Evolutionary conservation across 2,329 filamentous ascomycete species (phyloP).

Genomic region (Myriosclerotinia scirpicola): DNA sequence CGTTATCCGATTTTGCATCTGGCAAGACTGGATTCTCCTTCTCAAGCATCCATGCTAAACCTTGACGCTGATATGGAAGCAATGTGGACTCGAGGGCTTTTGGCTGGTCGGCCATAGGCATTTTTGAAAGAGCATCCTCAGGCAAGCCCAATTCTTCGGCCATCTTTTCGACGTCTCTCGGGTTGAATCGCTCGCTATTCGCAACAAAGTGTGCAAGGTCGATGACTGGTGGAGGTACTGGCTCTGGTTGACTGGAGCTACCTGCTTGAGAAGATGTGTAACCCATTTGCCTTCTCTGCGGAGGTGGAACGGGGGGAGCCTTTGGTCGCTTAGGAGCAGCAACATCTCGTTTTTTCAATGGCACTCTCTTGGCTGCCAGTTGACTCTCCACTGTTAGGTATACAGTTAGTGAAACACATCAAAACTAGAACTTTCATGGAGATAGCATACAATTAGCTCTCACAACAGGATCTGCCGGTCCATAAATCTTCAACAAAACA

Average conservation of each 20-base stretch:
- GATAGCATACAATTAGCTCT: constrained; percentile 44
- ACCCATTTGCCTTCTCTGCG: constrained; percentile 39
- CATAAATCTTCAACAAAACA: constrained; percentile 66
- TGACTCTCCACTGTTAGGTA: constrained; percentile 2
- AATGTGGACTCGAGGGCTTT: constrained; percentile 62
- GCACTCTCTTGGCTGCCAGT: not conserved
- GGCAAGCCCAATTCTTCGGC: constrained; percentile 53
- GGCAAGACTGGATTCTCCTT: constrained; percentile 73
- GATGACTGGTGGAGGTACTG: constrained; percentile 28
- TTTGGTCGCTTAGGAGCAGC: constrained; percentile 50
- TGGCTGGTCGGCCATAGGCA: constrained; percentile 74
- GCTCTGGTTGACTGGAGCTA: constrained; percentile 25
- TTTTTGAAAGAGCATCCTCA: constrained; percentile 66
- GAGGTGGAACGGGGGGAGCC: constrained; percentile 55
- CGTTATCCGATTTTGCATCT: constrained; percentile 54
- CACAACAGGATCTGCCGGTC: constrained; percentile 56
- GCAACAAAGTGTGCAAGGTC: constrained; percentile 57
- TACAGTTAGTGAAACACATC: not conserved
- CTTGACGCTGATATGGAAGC: constrained; percentile 77
- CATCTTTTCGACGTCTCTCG: constrained; percentile 67
- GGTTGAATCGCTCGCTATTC: constrained; percentile 64
- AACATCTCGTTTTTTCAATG: constrained; percentile 32
- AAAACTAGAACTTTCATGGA: not conserved
- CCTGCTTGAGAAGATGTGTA: constrained; percentile 33
- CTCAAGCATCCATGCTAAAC: constrained; percentile 75